Percentiles rank a stretch among this genome's conserved stretches.
These are phyloP conservation scores for Fusarium agapanthi DNA, from an alignment of 2,329 filamentous ascomycete genomes.

Conservation along the genomic window DNA sequence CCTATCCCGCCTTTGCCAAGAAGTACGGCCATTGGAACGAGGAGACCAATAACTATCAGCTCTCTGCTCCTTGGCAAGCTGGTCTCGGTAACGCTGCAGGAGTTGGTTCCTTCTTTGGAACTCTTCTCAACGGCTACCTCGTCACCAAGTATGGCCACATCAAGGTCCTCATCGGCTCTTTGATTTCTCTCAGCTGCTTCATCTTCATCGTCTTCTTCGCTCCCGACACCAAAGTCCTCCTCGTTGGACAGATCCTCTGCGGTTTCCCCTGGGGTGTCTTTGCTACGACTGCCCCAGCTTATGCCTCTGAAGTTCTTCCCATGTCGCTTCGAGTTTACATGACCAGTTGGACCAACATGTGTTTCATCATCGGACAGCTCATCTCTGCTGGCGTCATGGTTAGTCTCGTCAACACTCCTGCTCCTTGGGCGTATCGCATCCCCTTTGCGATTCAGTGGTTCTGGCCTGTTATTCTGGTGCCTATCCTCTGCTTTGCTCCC, in stretches of 20 bases:
- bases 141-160: slow-evolving; percentile 55
- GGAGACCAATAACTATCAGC: slow-evolving; percentile 44
- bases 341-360: slow-evolving; percentile 58
- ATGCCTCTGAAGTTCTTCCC: slow-evolving; percentile 56
- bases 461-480: slow-evolving; percentile 55
- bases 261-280: slow-evolving; percentile 58
- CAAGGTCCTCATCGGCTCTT: slow-evolving; percentile 53
- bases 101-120: slow-evolving; percentile 59
- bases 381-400: slow-evolving; percentile 49
- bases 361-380: slow-evolving; percentile 57
- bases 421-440: slow-evolving; percentile 56
- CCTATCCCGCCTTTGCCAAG: slow-evolving; percentile 43
- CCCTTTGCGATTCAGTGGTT: slow-evolving; percentile 60
- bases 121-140: slow-evolving; percentile 57
- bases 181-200: slow-evolving; percentile 51
- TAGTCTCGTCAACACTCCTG: slow-evolving; percentile 39
- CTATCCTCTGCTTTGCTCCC: slow-evolving; percentile 53
- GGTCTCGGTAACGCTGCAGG: slow-evolving; percentile 55
- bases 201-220: slow-evolving; percentile 60
- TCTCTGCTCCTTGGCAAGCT: slow-evolving; percentile 61
- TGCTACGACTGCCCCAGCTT: slow-evolving; percentile 55
- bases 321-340: slow-evolving; percentile 53
- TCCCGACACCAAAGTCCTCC: slow-evolving; percentile 47
- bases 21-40: slow-evolving; percentile 45
- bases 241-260: slow-evolving; percentile 55